These are phyloP conservation scores for Rhizopogon rudus DNA, from an alignment of 768 basidiomycete species.

Conservation along the genomic window DNA sequence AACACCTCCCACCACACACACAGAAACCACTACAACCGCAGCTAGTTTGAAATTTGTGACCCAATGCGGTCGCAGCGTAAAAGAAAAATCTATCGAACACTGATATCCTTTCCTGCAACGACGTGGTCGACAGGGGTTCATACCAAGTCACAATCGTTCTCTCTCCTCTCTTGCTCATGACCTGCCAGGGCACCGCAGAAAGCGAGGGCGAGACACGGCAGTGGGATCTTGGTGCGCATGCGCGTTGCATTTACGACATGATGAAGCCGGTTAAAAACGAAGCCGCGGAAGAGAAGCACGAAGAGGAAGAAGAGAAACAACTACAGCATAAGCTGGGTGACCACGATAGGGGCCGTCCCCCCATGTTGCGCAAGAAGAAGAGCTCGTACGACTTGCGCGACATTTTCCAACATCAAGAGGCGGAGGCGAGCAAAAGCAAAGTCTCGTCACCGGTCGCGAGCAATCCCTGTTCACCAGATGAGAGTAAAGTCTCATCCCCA, in stretches of 20 bases:
- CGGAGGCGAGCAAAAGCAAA: not conserved
- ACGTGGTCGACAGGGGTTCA: not conserved
- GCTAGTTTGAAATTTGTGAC: no score
- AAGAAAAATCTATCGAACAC: no score
- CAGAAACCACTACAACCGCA: no score
- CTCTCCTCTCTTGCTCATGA: not conserved
- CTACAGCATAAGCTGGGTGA: not conserved
- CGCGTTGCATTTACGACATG: no score
- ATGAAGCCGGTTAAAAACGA: not conserved
- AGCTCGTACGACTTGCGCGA: conserved; percentile 28
- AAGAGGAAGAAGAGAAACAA: no score
- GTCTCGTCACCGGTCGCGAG: not conserved
- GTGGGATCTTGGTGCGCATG: no score
- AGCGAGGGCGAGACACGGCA: not conserved
- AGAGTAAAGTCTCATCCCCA: not conserved
- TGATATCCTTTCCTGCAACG: no score
- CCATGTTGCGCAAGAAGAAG: conserved; percentile 30
- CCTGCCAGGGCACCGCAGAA: not conserved
- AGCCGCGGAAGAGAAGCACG: not conserved
- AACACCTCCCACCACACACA: no score
- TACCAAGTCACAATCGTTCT: not conserved
- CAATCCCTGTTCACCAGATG: not conserved
- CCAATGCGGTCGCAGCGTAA: no score
- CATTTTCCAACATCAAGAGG: conserved; percentile 17
- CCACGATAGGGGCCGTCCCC: not conserved